phyloP scores from a whole-genome alignment of 2,329 filamentous ascomycete genomes.

The Neocatenulostroma microsporum region DNA sequence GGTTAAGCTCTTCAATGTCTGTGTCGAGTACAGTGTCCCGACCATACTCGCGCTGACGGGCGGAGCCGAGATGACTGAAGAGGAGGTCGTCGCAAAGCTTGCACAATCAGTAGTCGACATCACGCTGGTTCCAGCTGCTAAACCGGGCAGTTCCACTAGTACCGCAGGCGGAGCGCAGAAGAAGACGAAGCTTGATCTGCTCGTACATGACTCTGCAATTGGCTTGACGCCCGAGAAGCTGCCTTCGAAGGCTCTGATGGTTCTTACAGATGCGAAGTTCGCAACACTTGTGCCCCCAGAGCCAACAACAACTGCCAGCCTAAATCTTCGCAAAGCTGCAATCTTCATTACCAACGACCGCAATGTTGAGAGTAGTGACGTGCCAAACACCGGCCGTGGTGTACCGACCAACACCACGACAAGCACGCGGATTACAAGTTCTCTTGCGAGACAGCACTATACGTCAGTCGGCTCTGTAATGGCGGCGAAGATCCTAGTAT shows the following conservation, averaged over 20 bases:
- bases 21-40: conserved; percentile 80
- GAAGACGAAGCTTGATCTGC: conserved; percentile 59
- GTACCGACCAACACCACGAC: conserved; percentile 14
- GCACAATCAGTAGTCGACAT: conserved; percentile 60
- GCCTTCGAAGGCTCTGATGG: conserved; percentile 67
- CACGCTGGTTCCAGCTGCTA: conserved; percentile 36
- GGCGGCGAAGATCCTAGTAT: conserved; percentile 62
- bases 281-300: conserved; percentile 59
- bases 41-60: conserved; percentile 73
- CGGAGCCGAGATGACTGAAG: conserved; percentile 24
- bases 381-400: conserved; percentile 1
- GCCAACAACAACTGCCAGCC: conserved; percentile 53
- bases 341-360: conserved; percentile 73
- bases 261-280: conserved; percentile 69
- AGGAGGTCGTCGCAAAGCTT: conserved; percentile 64
- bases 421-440: conserved; percentile 30
- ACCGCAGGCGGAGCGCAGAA: conserved; percentile 27
- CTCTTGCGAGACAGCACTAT: conserved; percentile 59
- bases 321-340: conserved; percentile 71
- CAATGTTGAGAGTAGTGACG: conserved; percentile 37
- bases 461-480: conserved; percentile 84
- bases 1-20: conserved; percentile 74
- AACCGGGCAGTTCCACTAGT: conserved; percentile 18
- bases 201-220: conserved; percentile 70
- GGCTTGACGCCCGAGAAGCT: conserved; percentile 75